Percentiles rank a stretch among this genome's conserved stretches.
Evolutionary conservation across 148 eudicot genomes (phyloP).

Genomic region (Fagopyrum tataricum): DNA sequence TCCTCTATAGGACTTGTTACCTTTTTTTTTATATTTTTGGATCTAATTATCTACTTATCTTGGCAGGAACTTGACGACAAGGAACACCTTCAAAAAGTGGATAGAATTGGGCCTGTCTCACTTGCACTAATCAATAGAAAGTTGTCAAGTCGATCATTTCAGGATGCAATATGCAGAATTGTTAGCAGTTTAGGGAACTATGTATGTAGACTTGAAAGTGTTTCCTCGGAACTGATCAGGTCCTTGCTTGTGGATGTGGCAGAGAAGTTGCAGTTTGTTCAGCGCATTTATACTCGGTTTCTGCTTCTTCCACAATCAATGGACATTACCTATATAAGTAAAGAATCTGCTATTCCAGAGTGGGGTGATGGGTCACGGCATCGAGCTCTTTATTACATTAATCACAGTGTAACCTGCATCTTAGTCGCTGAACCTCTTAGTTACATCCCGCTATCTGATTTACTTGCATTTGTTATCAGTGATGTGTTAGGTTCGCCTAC

Average conservation of each 20-base stretch:
- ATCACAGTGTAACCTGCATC: slow-evolving; percentile 37
- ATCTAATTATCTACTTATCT: slow-evolving; percentile 5
- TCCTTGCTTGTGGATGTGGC: slow-evolving; percentile 48
- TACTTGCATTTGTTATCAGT: slow-evolving; percentile 68
- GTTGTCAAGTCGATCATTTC: slow-evolving; percentile 69
- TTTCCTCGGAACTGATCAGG: slow-evolving; percentile 29
- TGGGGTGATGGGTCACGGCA: slow-evolving; percentile 54
- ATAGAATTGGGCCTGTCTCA: slow-evolving; percentile 51
- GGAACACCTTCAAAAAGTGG: slow-evolving; percentile 44
- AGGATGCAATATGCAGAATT: slow-evolving; percentile 65
- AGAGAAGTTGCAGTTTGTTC: slow-evolving; percentile 66
- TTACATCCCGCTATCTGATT: slow-evolving; percentile 65
- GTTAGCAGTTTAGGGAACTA: slow-evolving; percentile 34
- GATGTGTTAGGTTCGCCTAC: slow-evolving; percentile 59
- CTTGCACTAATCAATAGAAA: slow-evolving; percentile 47
- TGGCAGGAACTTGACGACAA: slow-evolving; percentile 58
- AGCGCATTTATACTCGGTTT: slow-evolving; percentile 69
- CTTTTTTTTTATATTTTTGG: background rate
- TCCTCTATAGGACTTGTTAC: slow-evolving; percentile 7
- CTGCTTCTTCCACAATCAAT: slow-evolving; percentile 61
- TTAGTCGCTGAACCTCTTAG: slow-evolving; percentile 85
- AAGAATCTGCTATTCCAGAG: slow-evolving; percentile 55
- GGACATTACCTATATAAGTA: slow-evolving; percentile 57
- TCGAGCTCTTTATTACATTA: slow-evolving; percentile 67
- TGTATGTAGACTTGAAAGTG: slow-evolving; percentile 26